These are phyloP conservation scores for Fusarium verticillioides DNA, from an alignment of 2,329 filamentous ascomycete genomes.

Conservation along the genomic window DNA sequence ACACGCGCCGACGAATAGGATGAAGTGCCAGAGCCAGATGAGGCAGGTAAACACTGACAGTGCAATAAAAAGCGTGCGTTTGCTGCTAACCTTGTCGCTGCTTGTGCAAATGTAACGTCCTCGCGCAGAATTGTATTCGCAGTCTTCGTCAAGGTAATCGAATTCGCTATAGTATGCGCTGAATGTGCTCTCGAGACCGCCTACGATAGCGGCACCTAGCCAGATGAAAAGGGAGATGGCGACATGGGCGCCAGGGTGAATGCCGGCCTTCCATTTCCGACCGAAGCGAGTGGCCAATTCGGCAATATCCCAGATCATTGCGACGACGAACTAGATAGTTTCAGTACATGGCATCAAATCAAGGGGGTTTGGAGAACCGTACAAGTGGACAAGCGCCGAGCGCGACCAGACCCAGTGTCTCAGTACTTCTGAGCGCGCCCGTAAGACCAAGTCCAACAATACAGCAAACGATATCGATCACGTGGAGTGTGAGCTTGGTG, in stretches of 20 bases:
- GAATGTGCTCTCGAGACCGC: constrained; percentile 39
- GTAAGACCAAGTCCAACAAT: constrained; percentile 45
- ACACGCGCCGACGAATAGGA: constrained; percentile 55
- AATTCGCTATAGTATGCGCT: constrained; percentile 20
- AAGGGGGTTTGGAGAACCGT: background rate
- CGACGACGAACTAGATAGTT: constrained; percentile 47
- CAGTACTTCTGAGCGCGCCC: constrained; percentile 34
- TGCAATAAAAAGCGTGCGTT: constrained; percentile 29
- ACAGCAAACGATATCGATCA: constrained; percentile 40
- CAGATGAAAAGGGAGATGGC: constrained; percentile 56
- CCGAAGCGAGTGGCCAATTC: constrained; percentile 53
- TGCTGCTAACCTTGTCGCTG: constrained; percentile 5
- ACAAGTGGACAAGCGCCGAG: constrained; percentile 37
- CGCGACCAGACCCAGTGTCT: constrained; percentile 14
- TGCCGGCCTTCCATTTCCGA: constrained; percentile 49
- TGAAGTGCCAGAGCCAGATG: constrained; percentile 49
- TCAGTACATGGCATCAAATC: background rate
- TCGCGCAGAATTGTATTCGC: constrained; percentile 14
- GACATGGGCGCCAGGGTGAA: constrained; percentile 58
- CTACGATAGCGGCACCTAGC: constrained; percentile 47
- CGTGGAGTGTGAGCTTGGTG: constrained; percentile 48
- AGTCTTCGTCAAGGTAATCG: constrained; percentile 23
- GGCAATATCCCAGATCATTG: constrained; percentile 52
- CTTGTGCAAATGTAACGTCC: constrained; percentile 5
- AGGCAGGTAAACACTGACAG: constrained; percentile 40